Conservation (phyloP, 202 grass and related monocot genomes). For the Musa balbisiana region DNA sequence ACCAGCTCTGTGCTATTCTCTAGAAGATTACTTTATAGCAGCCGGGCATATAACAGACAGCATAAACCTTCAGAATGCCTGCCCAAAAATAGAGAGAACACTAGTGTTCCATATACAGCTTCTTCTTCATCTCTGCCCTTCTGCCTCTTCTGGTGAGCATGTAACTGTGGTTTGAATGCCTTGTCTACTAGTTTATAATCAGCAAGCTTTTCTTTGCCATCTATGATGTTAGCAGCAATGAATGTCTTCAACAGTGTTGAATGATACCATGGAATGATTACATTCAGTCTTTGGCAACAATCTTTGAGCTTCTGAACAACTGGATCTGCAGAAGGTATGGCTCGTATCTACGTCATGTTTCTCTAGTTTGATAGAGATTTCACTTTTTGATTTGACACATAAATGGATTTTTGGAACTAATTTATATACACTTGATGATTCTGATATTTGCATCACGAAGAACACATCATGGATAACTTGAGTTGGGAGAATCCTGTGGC, state of each 20-base stretch:
- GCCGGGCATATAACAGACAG: background rate
- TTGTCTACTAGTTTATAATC: too few species aligned
- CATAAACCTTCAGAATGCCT: background rate
- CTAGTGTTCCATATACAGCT: background rate
- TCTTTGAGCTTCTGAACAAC: too few species aligned
- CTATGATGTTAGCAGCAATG: too few species aligned
- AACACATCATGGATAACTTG: background rate
- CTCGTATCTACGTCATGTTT: too few species aligned
- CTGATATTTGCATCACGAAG: background rate
- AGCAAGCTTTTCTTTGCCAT: too few species aligned
- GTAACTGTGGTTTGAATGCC: too few species aligned
- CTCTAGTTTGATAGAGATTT: too few species aligned
- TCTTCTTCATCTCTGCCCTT: background rate
- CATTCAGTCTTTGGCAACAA: too few species aligned
- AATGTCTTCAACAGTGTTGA: too few species aligned
- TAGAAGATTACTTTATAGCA: background rate
- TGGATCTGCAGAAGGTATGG: too few species aligned
- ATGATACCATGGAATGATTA: too few species aligned
- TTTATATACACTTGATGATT: background rate
- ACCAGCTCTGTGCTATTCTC: background rate
- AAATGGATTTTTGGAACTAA: background rate
- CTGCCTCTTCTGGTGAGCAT: background rate
- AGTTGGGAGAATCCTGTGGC: slow-evolving; percentile 5
- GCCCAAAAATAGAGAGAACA: background rate
- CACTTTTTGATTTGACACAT: background rate